These are phyloP conservation scores for Kuraishia floccosa DNA, from an alignment of 805 yeast genomes.

Conservation along the genomic window DNA sequence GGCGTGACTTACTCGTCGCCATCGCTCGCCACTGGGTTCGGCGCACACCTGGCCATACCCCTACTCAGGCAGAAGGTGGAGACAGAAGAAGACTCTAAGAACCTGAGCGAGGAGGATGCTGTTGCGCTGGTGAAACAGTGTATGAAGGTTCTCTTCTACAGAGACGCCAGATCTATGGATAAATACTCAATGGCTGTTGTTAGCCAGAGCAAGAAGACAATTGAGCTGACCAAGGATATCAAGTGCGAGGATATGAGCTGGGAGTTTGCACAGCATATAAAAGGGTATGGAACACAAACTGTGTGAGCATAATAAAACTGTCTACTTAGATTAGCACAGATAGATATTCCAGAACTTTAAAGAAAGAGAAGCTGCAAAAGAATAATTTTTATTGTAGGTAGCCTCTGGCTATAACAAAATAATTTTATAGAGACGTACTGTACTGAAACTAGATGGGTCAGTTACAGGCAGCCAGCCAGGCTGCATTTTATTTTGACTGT, in stretches of 20 bases:
- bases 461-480: too few relatives aligned
- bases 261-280: slow-evolving; percentile 81
- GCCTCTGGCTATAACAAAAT: too few relatives aligned
- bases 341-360: background rate
- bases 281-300: slow-evolving; percentile 78
- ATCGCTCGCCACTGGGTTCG: slow-evolving; percentile 91
- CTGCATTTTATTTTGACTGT: too few relatives aligned
- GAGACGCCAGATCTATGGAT: slow-evolving; percentile 93
- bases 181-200: slow-evolving; percentile 74
- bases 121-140: slow-evolving; percentile 66
- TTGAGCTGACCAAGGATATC: slow-evolving; percentile 45
- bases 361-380: background rate
- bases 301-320: too few relatives aligned
- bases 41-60: slow-evolving; percentile 90
- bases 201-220: slow-evolving; percentile 44
- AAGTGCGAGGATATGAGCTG: slow-evolving; percentile 72
- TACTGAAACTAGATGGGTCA: too few relatives aligned
- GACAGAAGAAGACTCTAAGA: slow-evolving; percentile 61
- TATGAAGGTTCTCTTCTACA: slow-evolving; percentile 89
- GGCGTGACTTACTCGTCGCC: slow-evolving; percentile 90
- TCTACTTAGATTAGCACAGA: background rate
- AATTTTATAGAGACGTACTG: too few relatives aligned
- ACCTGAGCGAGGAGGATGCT: slow-evolving; percentile 66
- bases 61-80: slow-evolving; percentile 78
- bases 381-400: too few relatives aligned